phyloP scores from a whole-genome alignment of 2,329 filamentous ascomycete genomes.

The Leptographium radiaticola region DNA sequence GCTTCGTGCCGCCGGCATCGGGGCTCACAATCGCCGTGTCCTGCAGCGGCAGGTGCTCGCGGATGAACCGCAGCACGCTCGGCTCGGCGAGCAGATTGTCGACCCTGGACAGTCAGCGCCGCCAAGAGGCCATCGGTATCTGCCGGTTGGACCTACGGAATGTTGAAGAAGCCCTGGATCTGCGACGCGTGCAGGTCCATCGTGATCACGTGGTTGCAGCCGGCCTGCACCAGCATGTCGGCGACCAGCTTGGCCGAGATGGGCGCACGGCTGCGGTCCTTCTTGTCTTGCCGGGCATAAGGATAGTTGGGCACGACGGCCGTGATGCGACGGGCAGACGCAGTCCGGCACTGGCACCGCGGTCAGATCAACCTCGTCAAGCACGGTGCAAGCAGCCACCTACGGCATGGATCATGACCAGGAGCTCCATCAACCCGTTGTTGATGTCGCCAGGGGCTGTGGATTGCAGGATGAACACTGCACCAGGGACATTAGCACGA shows the following conservation, averaged over 20 bases:
- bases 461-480: constrained; percentile 84
- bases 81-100: constrained; percentile 87
- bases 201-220: constrained; percentile 59
- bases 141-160: constrained; percentile 23
- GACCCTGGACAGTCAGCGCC: constrained; percentile 19
- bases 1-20: constrained; percentile 88
- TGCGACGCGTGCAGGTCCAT: constrained; percentile 57
- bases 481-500: background rate
- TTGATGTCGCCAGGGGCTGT: constrained; percentile 94
- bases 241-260: constrained; percentile 94
- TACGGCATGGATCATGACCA: constrained; percentile 89
- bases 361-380: background rate
- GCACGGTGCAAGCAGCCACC: background rate
- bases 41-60: constrained; percentile 66
- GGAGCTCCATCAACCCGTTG: constrained; percentile 92
- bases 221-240: constrained; percentile 93
- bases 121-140: too few relatives aligned
- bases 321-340: constrained; percentile 14
- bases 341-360: constrained; percentile 12
- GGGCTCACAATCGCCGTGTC: constrained; percentile 92
- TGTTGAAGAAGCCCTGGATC: constrained; percentile 71
- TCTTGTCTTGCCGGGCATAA: constrained; percentile 95
- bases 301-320: constrained; percentile 64
- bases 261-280: constrained; percentile 55
- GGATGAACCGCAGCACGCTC: constrained; percentile 81